phyloP scores from a whole-genome alignment of 306 rosid species.

The Begonia loranthoides region DNA sequence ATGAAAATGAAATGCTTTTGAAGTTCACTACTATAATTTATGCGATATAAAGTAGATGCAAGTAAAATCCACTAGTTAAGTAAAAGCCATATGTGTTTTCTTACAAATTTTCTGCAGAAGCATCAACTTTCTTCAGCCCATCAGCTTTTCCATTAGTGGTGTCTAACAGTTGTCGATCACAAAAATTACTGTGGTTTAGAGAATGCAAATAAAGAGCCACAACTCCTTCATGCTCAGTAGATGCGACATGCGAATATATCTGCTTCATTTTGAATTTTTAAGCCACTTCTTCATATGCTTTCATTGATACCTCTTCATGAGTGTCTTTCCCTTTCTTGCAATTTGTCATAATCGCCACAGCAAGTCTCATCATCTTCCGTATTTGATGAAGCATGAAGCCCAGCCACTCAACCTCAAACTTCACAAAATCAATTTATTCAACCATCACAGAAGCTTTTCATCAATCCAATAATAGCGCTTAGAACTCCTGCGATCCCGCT shows the following conservation, averaged over 20 bases:
- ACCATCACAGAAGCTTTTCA: constrained; percentile 27
- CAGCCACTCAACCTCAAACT: constrained; percentile 86
- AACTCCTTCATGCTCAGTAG: constrained; percentile 62
- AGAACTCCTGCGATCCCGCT: constrained; percentile 56
- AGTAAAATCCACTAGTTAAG: too few relatives aligned
- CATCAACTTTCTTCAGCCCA: constrained; percentile 15
- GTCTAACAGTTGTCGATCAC: constrained; percentile 38
- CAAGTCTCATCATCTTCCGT: constrained; percentile 83
- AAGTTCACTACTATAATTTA: too few relatives aligned
- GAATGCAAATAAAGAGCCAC: constrained; percentile 88
- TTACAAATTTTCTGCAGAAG: too few relatives aligned
- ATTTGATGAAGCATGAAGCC: constrained; percentile 99
- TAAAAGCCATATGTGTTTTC: too few relatives aligned
- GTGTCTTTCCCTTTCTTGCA: constrained; percentile 82
- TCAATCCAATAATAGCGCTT: constrained; percentile 69
- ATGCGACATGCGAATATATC: constrained; percentile 65
- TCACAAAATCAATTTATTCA: constrained; percentile 64
- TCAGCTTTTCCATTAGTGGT: constrained; percentile 5
- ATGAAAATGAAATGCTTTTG: too few relatives aligned
- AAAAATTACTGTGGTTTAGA: constrained; percentile 75
- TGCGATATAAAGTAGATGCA: too few relatives aligned
- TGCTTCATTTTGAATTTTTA: constrained; percentile 71
- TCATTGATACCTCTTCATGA: constrained; percentile 83
- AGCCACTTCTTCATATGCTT: constrained; percentile 55
- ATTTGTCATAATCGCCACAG: constrained; percentile 77